phyloP scores from a whole-genome alignment of 768 basidiomycete species.

The Sutorius australiensis region DNA sequence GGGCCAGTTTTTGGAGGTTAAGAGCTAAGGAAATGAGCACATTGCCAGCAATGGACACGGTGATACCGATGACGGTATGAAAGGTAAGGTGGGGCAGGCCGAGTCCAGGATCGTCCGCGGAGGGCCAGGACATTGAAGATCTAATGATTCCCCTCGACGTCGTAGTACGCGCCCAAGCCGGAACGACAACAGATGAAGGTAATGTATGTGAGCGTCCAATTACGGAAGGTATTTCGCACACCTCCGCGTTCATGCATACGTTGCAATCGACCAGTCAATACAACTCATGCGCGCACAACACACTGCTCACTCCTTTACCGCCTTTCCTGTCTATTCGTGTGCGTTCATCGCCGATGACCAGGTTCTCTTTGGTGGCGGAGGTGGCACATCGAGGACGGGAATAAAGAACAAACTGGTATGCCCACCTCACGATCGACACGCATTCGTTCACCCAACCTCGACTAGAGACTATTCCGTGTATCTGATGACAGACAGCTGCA shows the following conservation, averaged over 20 bases:
- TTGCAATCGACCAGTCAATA: not conserved
- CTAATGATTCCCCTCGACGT: not conserved
- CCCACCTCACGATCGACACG: not conserved
- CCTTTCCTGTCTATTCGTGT: slow-evolving; percentile 87
- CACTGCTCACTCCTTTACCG: slow-evolving; percentile 66
- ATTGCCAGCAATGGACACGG: slow-evolving; percentile 79
- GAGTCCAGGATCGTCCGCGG: slow-evolving; percentile 25
- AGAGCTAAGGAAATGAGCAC: slow-evolving; percentile 86
- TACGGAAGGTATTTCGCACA: slow-evolving; percentile 22
- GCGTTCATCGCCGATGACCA: slow-evolving; percentile 70
- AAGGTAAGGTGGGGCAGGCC: slow-evolving; percentile 54
- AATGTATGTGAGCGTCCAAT: not conserved
- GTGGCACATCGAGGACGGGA: slow-evolving; percentile 80
- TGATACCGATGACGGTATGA: slow-evolving; percentile 69
- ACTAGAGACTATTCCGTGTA: slow-evolving; percentile 67
- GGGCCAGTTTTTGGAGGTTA: slow-evolving; percentile 91
- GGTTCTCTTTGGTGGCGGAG: slow-evolving; percentile 85
- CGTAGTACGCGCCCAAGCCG: not conserved
- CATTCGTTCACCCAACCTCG: slow-evolving; percentile 7
- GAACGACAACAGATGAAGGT: not conserved
- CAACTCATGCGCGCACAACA: slow-evolving; percentile 73
- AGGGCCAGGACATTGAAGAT: slow-evolving; percentile 15
- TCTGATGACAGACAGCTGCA: slow-evolving; percentile 49
- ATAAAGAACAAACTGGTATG: slow-evolving; percentile 90
- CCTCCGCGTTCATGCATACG: not conserved